Evolutionary conservation across 768 basidiomycete species (phyloP).

Genomic region (Cubamyces sp.): DNA sequence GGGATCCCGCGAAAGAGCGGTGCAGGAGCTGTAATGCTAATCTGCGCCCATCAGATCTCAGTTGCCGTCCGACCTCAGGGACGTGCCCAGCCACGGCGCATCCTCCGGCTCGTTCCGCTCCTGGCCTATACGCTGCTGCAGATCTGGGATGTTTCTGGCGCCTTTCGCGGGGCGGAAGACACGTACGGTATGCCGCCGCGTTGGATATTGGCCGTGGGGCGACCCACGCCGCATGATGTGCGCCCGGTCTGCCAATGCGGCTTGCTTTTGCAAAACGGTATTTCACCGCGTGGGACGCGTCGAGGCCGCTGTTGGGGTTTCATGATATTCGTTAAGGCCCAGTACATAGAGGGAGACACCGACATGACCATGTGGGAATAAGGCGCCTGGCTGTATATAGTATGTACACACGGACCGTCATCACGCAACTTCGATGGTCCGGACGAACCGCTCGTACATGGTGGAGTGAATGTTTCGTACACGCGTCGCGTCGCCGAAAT

Average conservation of each 20-base stretch:
- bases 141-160: too few species aligned
- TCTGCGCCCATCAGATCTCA: slow-evolving; percentile 15
- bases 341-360: too few species aligned
- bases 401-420: slow-evolving; percentile 7
- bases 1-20: neutral
- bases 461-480: slow-evolving; percentile 67
- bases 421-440: slow-evolving; percentile 47
- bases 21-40: neutral
- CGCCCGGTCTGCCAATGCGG: too few species aligned
- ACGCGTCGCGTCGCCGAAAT: slow-evolving; percentile 61
- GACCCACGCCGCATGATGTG: too few species aligned
- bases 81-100: neutral
- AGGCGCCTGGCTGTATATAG: neutral
- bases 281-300: too few species aligned
- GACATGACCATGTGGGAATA: too few species aligned
- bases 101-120: too few species aligned
- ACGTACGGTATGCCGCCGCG: too few species aligned
- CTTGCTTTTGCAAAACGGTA: too few species aligned
- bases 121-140: too few species aligned
- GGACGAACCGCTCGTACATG: slow-evolving; percentile 66
- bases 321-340: neutral
- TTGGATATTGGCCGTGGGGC: too few species aligned
- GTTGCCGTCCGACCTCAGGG: slow-evolving; percentile 3
- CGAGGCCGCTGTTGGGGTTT: neutral
- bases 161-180: too few species aligned